Conservation (phyloP, 805 yeast species). For the Kluyveromyces starmeri region DNA sequence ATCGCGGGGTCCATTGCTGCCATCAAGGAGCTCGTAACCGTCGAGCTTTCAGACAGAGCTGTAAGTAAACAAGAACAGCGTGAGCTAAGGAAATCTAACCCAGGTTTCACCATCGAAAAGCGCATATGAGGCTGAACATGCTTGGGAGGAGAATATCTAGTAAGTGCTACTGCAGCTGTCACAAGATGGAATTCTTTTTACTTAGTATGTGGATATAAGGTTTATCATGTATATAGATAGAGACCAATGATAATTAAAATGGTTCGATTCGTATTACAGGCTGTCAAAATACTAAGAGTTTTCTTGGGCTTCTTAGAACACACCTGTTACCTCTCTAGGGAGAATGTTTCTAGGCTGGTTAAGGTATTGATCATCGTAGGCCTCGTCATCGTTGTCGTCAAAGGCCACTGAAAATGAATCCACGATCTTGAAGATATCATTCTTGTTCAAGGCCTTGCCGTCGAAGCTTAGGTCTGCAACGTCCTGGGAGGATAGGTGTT, state of each 20-base stretch:
- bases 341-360: constrained; percentile 11
- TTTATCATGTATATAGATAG: constrained; percentile 1
- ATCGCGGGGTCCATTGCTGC: constrained; percentile 77
- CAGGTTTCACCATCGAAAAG: constrained; percentile 51
- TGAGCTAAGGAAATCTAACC: constrained; percentile 46
- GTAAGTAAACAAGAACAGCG: constrained; percentile 46
- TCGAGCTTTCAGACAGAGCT: constrained; percentile 56
- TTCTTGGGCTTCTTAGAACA: constrained; percentile 2
- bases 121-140: constrained; percentile 11
- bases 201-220: not conserved
- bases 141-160: no score
- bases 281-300: no score
- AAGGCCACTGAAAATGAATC: constrained; percentile 31
- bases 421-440: constrained; percentile 34
- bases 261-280: no score
- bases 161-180: no score
- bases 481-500: constrained; percentile 12
- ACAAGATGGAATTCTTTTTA: no score
- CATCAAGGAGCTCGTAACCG: constrained; percentile 80
- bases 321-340: constrained; percentile 12
- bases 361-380: not conserved
- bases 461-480: constrained; percentile 37
- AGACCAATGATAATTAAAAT: no score
- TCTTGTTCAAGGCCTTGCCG: constrained; percentile 37
- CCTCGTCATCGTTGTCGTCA: constrained; percentile 21